Evolutionary conservation across 768 basidiomycete species (phyloP), one percentile per base, ranked within the genome.

Genomic region (Phaeolepiota aurea): DNA sequence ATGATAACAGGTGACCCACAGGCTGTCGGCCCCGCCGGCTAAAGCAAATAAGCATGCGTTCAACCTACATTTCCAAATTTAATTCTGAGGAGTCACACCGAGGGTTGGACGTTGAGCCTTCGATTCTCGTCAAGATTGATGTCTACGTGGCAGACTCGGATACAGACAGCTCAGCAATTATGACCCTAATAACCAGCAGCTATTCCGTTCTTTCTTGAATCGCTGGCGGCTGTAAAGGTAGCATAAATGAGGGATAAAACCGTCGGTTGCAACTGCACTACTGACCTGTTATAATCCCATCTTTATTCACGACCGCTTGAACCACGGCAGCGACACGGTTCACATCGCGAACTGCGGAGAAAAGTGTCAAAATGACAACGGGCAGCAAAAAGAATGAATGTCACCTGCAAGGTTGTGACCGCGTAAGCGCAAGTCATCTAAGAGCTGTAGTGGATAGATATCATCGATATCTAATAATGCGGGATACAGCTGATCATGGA

Each of bases 161-260:
- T n/a, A n/a, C n/a, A n/a, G n/a, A n/a, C n/a, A n/a, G n/a, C n/a
- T n/a, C n/a, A n/a, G n/a, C n/a, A n/a, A n/a, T n/a, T n/a, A n/a
- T n/a, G n/a, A n/a, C n/a, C n/a, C 48, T 45, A 55, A 61, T 92
- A 93, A 2, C 86, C 92, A 35, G 86, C 79, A 3, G 92, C 87
- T 31, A 91, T 73, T n/a, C 91, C 91, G 47, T 90, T 86, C 68
- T 93, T 94, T 54, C 91, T 74, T 14, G 87, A 89, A 60, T 96
- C 92, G 54, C 87, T 89, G 5, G 87, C 84, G 45, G 88, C 91
- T 86, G 49, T 32, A 18, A 18, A 25, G 13, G 41, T 14, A 25
- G 18, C 19, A 19, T 32, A 18, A 34, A 16, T 14, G 33, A 40
- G 12, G 13, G 13, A 16, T 10, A 22, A 15, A 11, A 19, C 9